Evolutionary conservation across 169 alveolate genomes (phyloP).

Genomic region (Amoebophrya sp.): DNA sequence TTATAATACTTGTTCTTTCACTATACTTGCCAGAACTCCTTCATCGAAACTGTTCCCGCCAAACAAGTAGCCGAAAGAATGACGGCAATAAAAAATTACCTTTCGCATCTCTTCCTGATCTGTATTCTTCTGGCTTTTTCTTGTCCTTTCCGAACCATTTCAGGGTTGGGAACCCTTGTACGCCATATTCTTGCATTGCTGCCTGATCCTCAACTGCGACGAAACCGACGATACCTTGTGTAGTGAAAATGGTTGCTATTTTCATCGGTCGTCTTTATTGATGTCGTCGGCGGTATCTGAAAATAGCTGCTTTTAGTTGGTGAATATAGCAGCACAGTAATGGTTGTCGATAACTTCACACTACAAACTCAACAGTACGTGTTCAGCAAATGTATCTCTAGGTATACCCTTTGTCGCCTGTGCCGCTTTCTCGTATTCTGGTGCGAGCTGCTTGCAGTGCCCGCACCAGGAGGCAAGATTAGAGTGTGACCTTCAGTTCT

Average conservation of each 20-base stretch:
- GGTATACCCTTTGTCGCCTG: conserved; percentile 11
- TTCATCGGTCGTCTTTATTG: too few species aligned
- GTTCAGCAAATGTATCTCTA: too few species aligned
- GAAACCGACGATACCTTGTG: conserved; percentile 48
- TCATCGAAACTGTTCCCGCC: background rate
- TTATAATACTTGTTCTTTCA: too few species aligned
- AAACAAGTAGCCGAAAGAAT: background rate
- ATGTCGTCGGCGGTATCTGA: too few species aligned
- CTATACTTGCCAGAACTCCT: too few species aligned
- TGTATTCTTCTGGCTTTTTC: conserved; percentile 50
- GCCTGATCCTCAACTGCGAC: conserved; percentile 52
- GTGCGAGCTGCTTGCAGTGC: conserved; percentile 51
- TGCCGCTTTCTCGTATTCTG: conserved; percentile 48
- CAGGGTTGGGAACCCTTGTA: conserved; percentile 78
- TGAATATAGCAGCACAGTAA: too few species aligned
- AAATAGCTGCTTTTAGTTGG: too few species aligned
- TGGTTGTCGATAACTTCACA: too few species aligned
- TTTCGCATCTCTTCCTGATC: conserved; percentile 47
- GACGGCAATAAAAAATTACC: conserved; percentile 3
- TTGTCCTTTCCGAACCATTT: conserved; percentile 54
- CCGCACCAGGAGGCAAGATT: conserved; percentile 78
- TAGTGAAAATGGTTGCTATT: conserved; percentile 40
- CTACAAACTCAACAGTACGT: too few species aligned
- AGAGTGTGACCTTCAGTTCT: too few species aligned
- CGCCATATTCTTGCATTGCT: conserved; percentile 52